A percentile compares a stretch with the other conserved stretches of the same genome.
These are phyloP conservation scores for Selaginella moellendorffii DNA, from an alignment of 75 land plant genomes.

Conservation along the genomic window DNA sequence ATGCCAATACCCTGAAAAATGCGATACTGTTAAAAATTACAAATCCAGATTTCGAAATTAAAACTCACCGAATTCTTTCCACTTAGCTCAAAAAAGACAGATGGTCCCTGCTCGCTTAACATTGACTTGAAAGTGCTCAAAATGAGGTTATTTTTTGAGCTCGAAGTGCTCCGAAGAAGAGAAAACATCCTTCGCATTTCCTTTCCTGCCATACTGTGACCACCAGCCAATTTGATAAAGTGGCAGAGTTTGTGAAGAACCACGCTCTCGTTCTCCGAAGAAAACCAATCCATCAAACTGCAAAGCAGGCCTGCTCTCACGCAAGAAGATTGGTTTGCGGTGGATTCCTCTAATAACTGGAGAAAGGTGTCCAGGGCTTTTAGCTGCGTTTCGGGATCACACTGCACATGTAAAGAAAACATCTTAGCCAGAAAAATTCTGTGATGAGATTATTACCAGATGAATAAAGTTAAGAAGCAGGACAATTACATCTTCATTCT, in stretches of 20 bases:
- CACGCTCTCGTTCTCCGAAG: conserved; percentile 32
- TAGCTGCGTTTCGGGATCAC: conserved; percentile 43
- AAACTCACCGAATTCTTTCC: conserved; percentile 72
- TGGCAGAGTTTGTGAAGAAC: conserved; percentile 44
- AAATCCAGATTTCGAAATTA: too few relatives aligned
- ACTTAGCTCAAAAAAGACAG: conserved; percentile 75
- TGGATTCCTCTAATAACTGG: conserved; percentile 60
- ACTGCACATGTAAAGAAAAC: conserved; percentile 35
- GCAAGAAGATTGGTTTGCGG: conserved; percentile 72
- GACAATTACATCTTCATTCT: conserved; percentile 92
- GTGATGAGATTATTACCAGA: conserved; percentile 36
- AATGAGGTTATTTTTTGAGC: conserved; percentile 36
- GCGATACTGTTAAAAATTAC: too few relatives aligned
- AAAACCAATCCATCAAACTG: conserved; percentile 92
- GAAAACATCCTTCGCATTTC: conserved; percentile 90
- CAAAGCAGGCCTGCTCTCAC: conserved; percentile 73
- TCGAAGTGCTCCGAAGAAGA: conserved; percentile 45
- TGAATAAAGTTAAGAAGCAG: conserved; percentile 58
- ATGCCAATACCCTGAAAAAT: conserved; percentile 58
- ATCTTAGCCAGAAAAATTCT: conserved; percentile 1
- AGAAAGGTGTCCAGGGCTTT: conserved; percentile 54
- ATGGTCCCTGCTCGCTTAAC: conserved; percentile 81
- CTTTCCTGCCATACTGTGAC: conserved; percentile 90
- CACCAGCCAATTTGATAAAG: conserved; percentile 67
- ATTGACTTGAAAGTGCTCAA: conserved; percentile 49